phyloP scores from a whole-genome alignment of 2,329 filamentous ascomycete genomes.

The Sporothrix globosa region DNA sequence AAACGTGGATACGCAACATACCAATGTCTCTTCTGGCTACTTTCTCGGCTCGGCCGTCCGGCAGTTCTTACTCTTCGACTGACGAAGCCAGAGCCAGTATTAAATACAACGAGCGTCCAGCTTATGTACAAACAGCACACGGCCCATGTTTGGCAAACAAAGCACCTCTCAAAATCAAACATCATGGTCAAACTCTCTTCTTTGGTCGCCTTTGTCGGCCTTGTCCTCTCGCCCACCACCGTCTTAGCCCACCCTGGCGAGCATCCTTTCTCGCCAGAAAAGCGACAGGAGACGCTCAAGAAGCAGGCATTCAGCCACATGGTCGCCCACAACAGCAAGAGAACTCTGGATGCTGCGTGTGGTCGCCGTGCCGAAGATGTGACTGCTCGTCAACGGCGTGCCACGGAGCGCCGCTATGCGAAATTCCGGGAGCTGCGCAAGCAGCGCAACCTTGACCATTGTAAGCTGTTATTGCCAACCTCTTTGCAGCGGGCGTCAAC shows the following conservation, averaged over 20 bases:
- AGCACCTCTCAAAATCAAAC: neutral
- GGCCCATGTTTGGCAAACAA: neutral
- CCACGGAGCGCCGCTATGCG: slow-evolving; percentile 9
- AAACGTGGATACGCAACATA: neutral
- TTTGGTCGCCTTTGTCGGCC: neutral
- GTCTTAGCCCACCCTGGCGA: neutral
- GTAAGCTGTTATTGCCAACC: neutral
- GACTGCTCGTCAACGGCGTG: neutral
- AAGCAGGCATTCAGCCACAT: slow-evolving; percentile 16
- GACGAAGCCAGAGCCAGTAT: neutral
- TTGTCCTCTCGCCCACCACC: neutral
- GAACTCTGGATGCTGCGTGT: slow-evolving; percentile 2
- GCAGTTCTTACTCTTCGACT: neutral
- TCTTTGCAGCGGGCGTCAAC: neutral
- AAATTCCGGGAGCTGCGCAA: slow-evolving; percentile 13
- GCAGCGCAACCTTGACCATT: neutral
- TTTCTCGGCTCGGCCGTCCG: neutral
- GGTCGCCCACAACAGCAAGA: slow-evolving; percentile 14
- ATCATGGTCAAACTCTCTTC: slow-evolving; percentile 2
- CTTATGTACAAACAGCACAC: too few species aligned
- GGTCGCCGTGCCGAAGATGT: slow-evolving; percentile 9
- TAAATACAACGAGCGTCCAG: neutral
- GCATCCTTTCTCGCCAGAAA: neutral
- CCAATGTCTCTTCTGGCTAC: neutral
- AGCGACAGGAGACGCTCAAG: slow-evolving; percentile 5